Percentiles rank a stretch among this genome's conserved stretches.
These are phyloP conservation scores for Pleurotus salmoneostramineus DNA, from an alignment of 768 basidiomycete genomes.

Conservation along the genomic window DNA sequence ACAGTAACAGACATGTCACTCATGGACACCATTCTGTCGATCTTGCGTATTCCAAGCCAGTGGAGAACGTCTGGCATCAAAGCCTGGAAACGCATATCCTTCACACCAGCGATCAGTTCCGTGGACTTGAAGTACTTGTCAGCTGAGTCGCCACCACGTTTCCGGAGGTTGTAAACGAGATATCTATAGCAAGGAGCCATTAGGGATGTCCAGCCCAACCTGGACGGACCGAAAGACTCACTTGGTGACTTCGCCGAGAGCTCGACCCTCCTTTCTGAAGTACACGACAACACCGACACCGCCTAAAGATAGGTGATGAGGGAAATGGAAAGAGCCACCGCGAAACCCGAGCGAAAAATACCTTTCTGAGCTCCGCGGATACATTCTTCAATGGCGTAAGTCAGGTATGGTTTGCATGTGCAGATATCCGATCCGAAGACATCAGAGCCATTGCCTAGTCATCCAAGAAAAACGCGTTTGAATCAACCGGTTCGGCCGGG, in stretches of 20 bases:
- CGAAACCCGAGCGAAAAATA: not conserved
- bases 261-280: conserved; percentile 92
- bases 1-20: conserved; percentile 63
- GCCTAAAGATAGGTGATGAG: conserved; percentile 29
- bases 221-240: conserved; percentile 25
- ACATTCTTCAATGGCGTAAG: conserved; percentile 92
- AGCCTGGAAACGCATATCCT: conserved; percentile 93
- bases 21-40: conserved; percentile 89
- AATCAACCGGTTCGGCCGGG: too few relatives aligned
- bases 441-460: conserved; percentile 86
- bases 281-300: conserved; percentile 94
- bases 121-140: conserved; percentile 94
- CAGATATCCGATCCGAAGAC: conserved; percentile 94
- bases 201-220: not conserved
- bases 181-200: conserved; percentile 43
- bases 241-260: conserved; percentile 92
- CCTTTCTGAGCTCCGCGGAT: conserved; percentile 63
- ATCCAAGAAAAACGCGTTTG: not conserved
- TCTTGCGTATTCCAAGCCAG: conserved; percentile 90
- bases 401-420: conserved; percentile 90
- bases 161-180: conserved; percentile 94
- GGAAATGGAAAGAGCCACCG: not conserved
- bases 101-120: conserved; percentile 90
- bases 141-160: conserved; percentile 90
- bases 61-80: conserved; percentile 96